Evolutionary conservation across 768 basidiomycete species (phyloP).

Genomic region (Lyophyllum atratum): DNA sequence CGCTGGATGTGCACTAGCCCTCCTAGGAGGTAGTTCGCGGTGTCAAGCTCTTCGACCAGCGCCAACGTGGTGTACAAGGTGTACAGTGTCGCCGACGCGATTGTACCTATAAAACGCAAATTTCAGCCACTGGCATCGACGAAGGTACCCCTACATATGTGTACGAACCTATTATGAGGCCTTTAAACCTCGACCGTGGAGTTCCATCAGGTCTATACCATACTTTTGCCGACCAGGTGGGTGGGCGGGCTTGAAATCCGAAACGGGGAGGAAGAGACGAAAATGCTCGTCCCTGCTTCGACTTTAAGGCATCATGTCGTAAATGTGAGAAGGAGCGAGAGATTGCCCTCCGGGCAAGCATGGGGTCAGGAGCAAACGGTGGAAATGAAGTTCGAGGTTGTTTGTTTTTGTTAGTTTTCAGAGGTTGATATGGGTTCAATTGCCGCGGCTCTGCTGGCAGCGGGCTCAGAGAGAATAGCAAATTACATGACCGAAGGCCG

Average conservation of each 20-base stretch:
- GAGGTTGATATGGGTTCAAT: background rate
- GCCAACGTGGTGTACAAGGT: slow-evolving; percentile 21
- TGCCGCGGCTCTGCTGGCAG: no score
- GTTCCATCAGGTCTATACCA: slow-evolving; percentile 37
- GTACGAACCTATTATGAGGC: slow-evolving; percentile 31
- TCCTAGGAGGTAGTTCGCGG: slow-evolving; percentile 26
- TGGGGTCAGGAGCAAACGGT: slow-evolving; percentile 14
- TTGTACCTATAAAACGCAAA: slow-evolving; percentile 7
- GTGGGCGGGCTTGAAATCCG: slow-evolving; percentile 18
- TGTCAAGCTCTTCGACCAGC: slow-evolving; percentile 28
- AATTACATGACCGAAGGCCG: no score
- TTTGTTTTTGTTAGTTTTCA: background rate
- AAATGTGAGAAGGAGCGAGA: slow-evolving; percentile 24
- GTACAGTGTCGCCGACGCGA: slow-evolving; percentile 3
- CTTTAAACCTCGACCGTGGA: slow-evolving; percentile 35
- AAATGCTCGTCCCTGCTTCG: slow-evolving; percentile 6
- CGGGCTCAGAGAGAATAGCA: no score
- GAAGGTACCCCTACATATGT: background rate
- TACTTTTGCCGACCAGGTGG: slow-evolving; percentile 26
- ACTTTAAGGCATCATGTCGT: slow-evolving; percentile 17
- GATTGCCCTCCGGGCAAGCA: slow-evolving; percentile 32
- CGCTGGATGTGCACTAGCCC: slow-evolving; percentile 32
- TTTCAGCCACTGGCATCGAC: background rate
- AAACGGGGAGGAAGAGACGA: slow-evolving; percentile 10
- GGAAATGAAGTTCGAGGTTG: background rate